Percentiles rank a stretch among this genome's conserved stretches.
Conservation (phyloP, 306 rosid genomes). For the peach (Prunus persica) region DNA sequence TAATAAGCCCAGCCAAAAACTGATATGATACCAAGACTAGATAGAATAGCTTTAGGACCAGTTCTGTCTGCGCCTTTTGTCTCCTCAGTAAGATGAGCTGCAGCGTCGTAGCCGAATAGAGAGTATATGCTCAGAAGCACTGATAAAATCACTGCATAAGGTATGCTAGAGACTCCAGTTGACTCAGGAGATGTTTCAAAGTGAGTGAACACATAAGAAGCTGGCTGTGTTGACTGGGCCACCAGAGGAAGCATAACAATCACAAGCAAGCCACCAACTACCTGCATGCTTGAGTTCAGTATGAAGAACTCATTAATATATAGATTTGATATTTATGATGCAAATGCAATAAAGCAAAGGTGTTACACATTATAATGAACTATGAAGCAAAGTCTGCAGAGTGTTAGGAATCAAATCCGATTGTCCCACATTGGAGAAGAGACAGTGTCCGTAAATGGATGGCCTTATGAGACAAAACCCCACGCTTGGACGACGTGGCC, state of each 20-base stretch:
- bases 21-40: too few species aligned
- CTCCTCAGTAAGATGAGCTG: conserved; percentile 28
- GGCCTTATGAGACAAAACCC: too few species aligned
- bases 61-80: conserved; percentile 7
- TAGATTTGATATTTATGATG: too few species aligned
- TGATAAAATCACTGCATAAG: conserved; percentile 27
- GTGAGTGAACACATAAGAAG: conserved; percentile 19
- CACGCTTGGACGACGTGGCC: too few species aligned
- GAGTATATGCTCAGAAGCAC: conserved; percentile 14
- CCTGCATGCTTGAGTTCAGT: too few species aligned
- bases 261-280: conserved; percentile 20
- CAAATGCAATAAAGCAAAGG: too few species aligned
- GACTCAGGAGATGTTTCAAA: background rate
- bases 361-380: too few species aligned
- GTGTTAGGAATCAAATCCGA: too few species aligned
- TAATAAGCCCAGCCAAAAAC: conserved; percentile 10
- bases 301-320: too few species aligned
- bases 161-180: conserved; percentile 19
- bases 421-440: too few species aligned
- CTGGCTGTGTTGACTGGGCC: conserved; percentile 15
- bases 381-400: background rate
- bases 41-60: too few species aligned
- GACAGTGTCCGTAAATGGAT: too few species aligned
- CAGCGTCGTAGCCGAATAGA: conserved; percentile 23
- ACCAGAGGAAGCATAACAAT: conserved; percentile 23